phyloP scores from a whole-genome alignment of 768 basidiomycete genomes.

The Trametes gibbosa region DNA sequence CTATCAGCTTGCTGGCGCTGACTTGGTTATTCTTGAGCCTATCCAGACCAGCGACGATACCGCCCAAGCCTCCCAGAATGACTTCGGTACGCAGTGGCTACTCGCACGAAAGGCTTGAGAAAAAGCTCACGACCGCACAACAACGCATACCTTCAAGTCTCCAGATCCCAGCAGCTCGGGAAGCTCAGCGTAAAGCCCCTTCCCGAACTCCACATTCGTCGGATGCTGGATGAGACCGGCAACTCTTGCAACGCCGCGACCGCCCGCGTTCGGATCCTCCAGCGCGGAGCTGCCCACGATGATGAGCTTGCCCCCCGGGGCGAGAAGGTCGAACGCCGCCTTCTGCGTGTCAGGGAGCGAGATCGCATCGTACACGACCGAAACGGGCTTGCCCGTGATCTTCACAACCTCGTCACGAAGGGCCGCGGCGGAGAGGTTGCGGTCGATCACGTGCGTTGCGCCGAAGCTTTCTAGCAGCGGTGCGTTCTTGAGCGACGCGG shows the following conservation, averaged over 20 bases:
- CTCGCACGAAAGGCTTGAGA: background rate
- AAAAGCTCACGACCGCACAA: too few species aligned
- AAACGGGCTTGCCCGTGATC: conserved; percentile 22
- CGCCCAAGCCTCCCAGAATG: conserved; percentile 22
- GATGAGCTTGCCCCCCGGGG: conserved; percentile 20
- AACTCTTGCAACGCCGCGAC: conserved; percentile 48
- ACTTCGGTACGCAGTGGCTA: conserved; percentile 25
- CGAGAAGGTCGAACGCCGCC: conserved; percentile 21
- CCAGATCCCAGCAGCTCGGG: conserved; percentile 18
- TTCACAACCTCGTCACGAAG: conserved; percentile 7
- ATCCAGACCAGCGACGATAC: conserved; percentile 21
- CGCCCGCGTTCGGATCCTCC: conserved; percentile 31
- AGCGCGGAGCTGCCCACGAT: background rate
- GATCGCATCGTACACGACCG: conserved; percentile 23
- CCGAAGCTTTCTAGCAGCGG: conserved; percentile 19
- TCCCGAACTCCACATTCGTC: conserved; percentile 12
- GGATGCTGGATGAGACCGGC: conserved; percentile 16
- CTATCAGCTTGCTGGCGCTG: conserved; percentile 22
- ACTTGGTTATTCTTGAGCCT: conserved; percentile 16
- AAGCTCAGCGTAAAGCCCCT: conserved; percentile 21
- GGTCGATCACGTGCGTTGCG: conserved; percentile 28
- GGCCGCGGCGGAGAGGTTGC: conserved; percentile 10
- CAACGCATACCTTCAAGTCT: conserved; percentile 19
- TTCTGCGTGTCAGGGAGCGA: conserved; percentile 21
- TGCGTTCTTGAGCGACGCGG: conserved; percentile 27